A percentile compares a stretch with the other conserved stretches of the same genome.
These are phyloP conservation scores for Pleoardoris graminearum DNA, from an alignment of 2,329 filamentous ascomycete species.

Conservation along the genomic window DNA sequence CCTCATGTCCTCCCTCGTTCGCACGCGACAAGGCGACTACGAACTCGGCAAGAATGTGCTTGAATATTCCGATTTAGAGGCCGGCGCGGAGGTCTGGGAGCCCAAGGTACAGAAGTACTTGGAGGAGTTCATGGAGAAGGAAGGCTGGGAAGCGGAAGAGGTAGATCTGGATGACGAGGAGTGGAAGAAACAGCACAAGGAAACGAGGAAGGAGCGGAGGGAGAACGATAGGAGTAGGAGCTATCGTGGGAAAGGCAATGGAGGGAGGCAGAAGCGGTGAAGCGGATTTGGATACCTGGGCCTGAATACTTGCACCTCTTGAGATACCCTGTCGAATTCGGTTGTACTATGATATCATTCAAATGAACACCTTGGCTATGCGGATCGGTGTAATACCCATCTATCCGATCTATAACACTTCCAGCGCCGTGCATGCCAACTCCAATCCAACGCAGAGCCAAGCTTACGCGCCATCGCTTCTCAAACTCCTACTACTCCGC, in stretches of 20 bases:
- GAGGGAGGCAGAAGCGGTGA: slow-evolving; percentile 17
- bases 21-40: slow-evolving; percentile 82
- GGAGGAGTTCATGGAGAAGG: slow-evolving; percentile 54
- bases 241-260: slow-evolving; percentile 11
- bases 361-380: not conserved
- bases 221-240: slow-evolving; percentile 24
- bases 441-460: not conserved
- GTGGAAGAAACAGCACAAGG: slow-evolving; percentile 23
- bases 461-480: not conserved
- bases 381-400: not conserved
- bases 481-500: slow-evolving; percentile 16
- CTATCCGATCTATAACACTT: not conserved
- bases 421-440: slow-evolving; percentile 7
- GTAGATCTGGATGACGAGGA: slow-evolving; percentile 30
- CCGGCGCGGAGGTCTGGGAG: slow-evolving; percentile 81
- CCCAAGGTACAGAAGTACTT: slow-evolving; percentile 69
- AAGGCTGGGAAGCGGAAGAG: slow-evolving; percentile 39
- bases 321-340: slow-evolving; percentile 1
- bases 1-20: slow-evolving; percentile 82
- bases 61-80: slow-evolving; percentile 74
- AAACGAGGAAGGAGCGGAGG: slow-evolving; percentile 41
- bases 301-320: not conserved
- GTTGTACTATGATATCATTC: not conserved
- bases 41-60: slow-evolving; percentile 73
- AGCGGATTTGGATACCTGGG: not conserved